Base-by-base conservation (phyloP, 2,329 filamentous ascomycete genomes). In the Mollisia scopiformis region DNA sequence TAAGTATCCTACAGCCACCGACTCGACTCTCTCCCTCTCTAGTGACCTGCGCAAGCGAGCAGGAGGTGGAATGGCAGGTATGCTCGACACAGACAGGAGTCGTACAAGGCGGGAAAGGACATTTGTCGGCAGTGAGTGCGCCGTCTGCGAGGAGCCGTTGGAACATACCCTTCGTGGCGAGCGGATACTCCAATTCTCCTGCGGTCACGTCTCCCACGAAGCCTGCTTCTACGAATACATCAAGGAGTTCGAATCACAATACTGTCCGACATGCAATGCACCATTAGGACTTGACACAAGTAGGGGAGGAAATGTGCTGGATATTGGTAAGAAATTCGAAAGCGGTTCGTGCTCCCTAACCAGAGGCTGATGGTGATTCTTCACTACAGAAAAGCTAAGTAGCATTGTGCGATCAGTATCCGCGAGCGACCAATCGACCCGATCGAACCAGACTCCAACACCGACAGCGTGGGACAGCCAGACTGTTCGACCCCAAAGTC, bases 221-320 rank as follows among this genome's bases (percentile, higher is more conserved):
- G 95, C 94, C 35, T 99, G 95, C 78, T 98, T 99, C 75, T 98
- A 98, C 78, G 95, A 99, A 77, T 97, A 96, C 74, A 96, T 99
- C 70, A 91, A 92, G 72, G 94, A 97, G 73, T 91, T 94, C 61
- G 93, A 98, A 68, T 91, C 91, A 56, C 93, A 98, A 72, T 93
- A 92, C 72, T 99, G 95, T 77, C 95, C 95, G 28, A 90, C 91
- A 66, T 99, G 95, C 77, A 90, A 97, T 80, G 91, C 93, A 66
- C 93, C 95, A 21, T 79, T 99, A 55, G 92, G 93, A 64, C 81
- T 99, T 46, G 95, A 99, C 77, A 89, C 93, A 6, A 97, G 92
- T 75, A 86, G 95, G 65, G 93, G 93, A 62, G 93, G 93, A 66
- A 97, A 97, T 80, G 89, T 97, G 57, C 81, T 97, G 68, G 92